A percentile compares a stretch with the other conserved stretches of the same genome.
These are phyloP conservation scores for Obelidium mucronatum DNA, from an alignment of 192 early-diverging fungal genomes.

Conservation along the genomic window DNA sequence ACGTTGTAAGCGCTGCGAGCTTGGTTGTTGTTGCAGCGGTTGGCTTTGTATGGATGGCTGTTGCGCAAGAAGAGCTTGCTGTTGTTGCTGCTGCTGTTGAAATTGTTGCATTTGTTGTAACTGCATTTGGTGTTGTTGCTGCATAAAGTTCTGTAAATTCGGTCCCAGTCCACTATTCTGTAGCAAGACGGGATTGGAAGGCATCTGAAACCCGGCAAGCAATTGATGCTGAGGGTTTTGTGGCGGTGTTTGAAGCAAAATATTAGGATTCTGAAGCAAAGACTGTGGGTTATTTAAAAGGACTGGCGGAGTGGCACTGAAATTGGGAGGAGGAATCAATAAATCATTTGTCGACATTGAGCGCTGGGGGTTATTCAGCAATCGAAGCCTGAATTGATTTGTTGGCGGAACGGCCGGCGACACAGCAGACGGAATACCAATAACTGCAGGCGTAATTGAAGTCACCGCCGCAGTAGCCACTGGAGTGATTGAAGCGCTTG, in stretches of 20 bases:
- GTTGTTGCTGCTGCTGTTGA: background rate
- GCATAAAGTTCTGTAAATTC: background rate
- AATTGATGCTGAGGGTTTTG: background rate
- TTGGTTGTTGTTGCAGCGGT: background rate
- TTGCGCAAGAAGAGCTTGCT: no score
- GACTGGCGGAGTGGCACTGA: background rate
- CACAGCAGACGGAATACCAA: no score
- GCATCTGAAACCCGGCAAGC: background rate
- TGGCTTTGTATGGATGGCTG: no score
- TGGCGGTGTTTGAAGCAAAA: background rate
- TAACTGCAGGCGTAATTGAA: background rate
- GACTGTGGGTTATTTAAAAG: background rate
- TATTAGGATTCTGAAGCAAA: background rate
- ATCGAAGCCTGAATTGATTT: background rate
- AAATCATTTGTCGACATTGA: background rate
- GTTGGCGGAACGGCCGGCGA: background rate
- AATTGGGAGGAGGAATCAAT: no score
- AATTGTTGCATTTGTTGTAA: background rate
- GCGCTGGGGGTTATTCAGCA: background rate
- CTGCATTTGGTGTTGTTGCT: background rate
- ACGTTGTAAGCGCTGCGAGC: background rate
- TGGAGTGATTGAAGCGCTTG: background rate
- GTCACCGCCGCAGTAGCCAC: background rate
- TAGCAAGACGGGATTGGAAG: background rate
- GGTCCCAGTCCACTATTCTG: background rate